Evolutionary conservation across 2,329 filamentous ascomycete species (phyloP), one percentile per base, ranked within the genome.

Genomic region (Paracoccidioides lutzii): DNA sequence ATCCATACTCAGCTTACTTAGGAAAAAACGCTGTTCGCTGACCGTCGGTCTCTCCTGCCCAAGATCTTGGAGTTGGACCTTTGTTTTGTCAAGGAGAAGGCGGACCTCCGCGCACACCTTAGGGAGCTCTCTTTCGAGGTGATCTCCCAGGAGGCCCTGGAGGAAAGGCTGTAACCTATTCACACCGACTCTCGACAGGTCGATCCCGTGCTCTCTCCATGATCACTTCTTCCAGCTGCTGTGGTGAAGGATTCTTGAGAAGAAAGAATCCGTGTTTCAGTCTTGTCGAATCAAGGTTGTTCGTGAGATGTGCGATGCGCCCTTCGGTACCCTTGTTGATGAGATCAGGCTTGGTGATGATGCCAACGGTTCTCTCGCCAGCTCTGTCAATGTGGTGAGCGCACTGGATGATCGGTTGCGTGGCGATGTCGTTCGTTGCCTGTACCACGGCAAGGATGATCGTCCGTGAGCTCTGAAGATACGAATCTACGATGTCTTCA

Each of bases 341-440:
- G 0, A 83, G 67, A 56, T 86, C 82, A 0, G 80, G 77, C 59
- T 84, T 85, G 0, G 81, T 85, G 0, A 84, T 69, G 3, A 78
- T 67, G 0, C 73, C 73, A 0, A 78, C 54, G 0, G 74, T 77
- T 43, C 75, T 64, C 37, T 62, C 58, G 0, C 73, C 72, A 3
- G 60, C 56, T 0, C 57, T 59, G 59, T 77, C 74, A 30, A 62
- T 58, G 9, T 69, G 61, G 22, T 65, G 62, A 0, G 75, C 73
- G 43, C 73, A 61, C 32, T 71, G 63, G 1, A 78, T 62, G 41
- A 78, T 76, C 38, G 73, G 69, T 53, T 78, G 74, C 0, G 69
- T 77, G 0, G 69, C 71, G 33, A 76, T 66, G 53, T 79, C 75
- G 3, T 71, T 68, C 35, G 71, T 72, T 8, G 72, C 70, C 0